Evolutionary conservation across 495 filamentous ascomycete genomes (phyloP).

Genomic region (Hyaloscypha bicolor): DNA sequence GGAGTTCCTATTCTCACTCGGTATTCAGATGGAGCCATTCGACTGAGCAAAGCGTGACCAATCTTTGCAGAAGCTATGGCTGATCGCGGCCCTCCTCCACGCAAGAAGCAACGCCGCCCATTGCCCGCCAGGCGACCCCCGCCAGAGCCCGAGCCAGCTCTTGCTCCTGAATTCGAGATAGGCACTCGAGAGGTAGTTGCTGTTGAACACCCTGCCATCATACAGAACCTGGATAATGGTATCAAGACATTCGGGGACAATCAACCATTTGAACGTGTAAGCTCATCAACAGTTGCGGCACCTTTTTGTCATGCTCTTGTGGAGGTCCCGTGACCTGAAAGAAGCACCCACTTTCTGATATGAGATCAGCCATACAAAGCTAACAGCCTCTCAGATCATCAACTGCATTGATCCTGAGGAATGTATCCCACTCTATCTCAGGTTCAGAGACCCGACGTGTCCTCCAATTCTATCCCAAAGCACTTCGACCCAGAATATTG

Average conservation of each 20-base stretch:
- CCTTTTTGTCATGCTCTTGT: background rate
- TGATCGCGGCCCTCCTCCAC: background rate
- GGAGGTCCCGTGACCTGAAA: conserved; percentile 13
- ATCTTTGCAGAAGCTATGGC: too few relatives aligned
- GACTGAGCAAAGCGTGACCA: background rate
- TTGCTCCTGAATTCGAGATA: conserved; percentile 21
- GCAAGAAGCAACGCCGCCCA: background rate
- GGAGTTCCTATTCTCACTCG: too few relatives aligned
- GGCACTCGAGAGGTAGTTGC: conserved; percentile 56
- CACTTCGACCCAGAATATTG: conserved; percentile 71
- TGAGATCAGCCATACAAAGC: conserved; percentile 5
- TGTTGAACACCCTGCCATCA: conserved; percentile 85
- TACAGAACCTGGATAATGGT: conserved; percentile 80
- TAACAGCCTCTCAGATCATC: conserved; percentile 40
- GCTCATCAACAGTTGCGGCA: conserved; percentile 17
- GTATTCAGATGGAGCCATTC: background rate
- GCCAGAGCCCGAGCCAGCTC: background rate
- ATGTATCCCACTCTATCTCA: conserved; percentile 65
- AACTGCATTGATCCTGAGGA: conserved; percentile 42
- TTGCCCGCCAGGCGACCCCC: background rate
- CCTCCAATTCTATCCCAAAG: conserved; percentile 73
- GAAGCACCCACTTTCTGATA: background rate
- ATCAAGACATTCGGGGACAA: conserved; percentile 74
- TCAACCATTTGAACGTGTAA: conserved; percentile 66
- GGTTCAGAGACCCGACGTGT: conserved; percentile 75